These are phyloP conservation scores for Diphasiastrum complanatum DNA, from an alignment of 83 land plant species.

Conservation along the genomic window DNA sequence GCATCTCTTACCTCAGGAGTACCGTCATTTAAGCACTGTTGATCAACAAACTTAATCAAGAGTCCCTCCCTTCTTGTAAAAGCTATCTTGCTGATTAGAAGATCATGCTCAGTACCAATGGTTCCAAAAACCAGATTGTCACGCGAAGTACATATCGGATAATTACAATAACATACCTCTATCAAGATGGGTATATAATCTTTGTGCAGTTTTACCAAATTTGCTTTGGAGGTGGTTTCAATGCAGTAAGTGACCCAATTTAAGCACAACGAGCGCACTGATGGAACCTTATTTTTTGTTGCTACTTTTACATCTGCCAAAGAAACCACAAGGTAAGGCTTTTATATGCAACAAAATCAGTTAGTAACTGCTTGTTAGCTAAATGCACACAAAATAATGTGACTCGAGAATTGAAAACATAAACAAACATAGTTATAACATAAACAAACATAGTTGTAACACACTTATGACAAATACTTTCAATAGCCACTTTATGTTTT, in stretches of 20 bases:
- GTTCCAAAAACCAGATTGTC: no score
- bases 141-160: not conserved
- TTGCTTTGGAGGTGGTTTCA: slow-evolving; percentile 75
- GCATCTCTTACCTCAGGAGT: slow-evolving; percentile 99
- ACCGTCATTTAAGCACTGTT: slow-evolving; percentile 85
- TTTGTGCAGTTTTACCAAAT: slow-evolving; percentile 84
- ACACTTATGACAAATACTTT: no score
- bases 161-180: slow-evolving; percentile 55
- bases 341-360: no score
- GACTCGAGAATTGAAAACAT: no score
- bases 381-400: no score
- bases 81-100: not conserved
- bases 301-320: slow-evolving; percentile 84
- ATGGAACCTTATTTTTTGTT: slow-evolving; percentile 93
- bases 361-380: no score
- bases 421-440: no score
- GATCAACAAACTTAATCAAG: slow-evolving; percentile 14
- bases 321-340: no score
- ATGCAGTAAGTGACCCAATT: slow-evolving; percentile 90
- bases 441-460: no score
- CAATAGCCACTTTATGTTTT: no score
- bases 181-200: slow-evolving; percentile 94
- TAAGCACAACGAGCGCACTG: slow-evolving; percentile 80
- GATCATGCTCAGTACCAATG: no score
- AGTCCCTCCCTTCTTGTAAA: not conserved